Evolutionary conservation across 805 yeast species (phyloP).

Genomic region (Cyberlindnera americana): DNA sequence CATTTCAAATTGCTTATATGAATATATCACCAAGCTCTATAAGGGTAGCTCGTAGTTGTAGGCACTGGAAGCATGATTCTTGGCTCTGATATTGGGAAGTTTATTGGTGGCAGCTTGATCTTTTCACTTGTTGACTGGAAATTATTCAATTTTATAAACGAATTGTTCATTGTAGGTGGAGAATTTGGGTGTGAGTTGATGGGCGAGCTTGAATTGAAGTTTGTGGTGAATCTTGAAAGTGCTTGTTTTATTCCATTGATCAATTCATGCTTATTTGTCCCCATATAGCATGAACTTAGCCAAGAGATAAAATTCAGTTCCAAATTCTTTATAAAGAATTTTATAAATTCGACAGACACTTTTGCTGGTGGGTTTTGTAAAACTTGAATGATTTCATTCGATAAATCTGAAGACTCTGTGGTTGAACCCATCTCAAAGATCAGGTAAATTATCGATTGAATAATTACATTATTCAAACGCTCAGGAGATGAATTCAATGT

Average conservation of each 20-base stretch:
- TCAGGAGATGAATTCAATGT: conserved; percentile 21
- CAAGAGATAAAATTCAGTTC: conserved; percentile 7
- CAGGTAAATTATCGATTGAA: conserved; percentile 24
- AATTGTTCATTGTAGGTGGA: too few species aligned
- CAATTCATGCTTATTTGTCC: conserved; percentile 2
- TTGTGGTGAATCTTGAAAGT: not conserved
- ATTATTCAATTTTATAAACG: too few species aligned
- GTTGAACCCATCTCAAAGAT: conserved; percentile 15
- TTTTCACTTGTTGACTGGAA: not conserved
- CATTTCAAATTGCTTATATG: too few species aligned
- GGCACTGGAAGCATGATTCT: not conserved
- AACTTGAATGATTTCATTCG: too few species aligned
- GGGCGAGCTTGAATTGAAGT: not conserved
- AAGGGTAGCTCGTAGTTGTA: not conserved
- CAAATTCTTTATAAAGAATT: conserved; percentile 7
- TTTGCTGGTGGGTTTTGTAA: too few species aligned
- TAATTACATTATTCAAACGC: conserved; percentile 14
- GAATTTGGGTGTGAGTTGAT: not conserved
- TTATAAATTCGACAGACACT: conserved; percentile 6
- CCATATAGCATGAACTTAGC: conserved; percentile 3
- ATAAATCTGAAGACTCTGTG: too few species aligned
- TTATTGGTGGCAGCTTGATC: conserved; percentile 8
- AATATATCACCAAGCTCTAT: not conserved
- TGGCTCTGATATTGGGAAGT: not conserved
- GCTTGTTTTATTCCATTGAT: not conserved